These are phyloP conservation scores for Carex littledalei DNA, from an alignment of 176 grass and related monocot species.

Conservation along the genomic window DNA sequence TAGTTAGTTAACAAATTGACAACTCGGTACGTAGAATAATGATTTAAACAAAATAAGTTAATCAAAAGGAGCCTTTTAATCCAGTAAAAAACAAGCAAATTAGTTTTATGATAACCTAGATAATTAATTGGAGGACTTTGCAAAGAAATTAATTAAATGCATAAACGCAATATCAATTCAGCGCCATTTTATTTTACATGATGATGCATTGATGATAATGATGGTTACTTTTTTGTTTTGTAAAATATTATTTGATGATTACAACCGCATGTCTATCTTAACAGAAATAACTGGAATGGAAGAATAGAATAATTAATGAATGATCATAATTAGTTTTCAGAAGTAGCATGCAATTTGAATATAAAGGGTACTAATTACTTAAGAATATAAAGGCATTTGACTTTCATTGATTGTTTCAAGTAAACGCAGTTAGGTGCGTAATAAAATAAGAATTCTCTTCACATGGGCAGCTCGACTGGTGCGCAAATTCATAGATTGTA, in stretches of 20 bases:
- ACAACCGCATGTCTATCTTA: not conserved
- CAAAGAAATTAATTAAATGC: not conserved
- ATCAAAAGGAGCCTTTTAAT: not conserved
- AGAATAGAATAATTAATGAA: not conserved
- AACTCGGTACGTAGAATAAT: not conserved
- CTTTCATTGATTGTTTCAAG: conserved; percentile 6
- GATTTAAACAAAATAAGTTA: not conserved
- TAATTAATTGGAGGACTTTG: not conserved
- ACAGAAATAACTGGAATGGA: conserved; percentile 12
- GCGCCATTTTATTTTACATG: not conserved
- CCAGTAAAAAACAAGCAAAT: not conserved
- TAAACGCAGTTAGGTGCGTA: not conserved
- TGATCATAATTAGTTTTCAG: not conserved
- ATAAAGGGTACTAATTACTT: not conserved
- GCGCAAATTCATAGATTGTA: not conserved
- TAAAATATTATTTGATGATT: not conserved
- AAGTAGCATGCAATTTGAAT: conserved; percentile 12
- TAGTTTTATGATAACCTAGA: not conserved
- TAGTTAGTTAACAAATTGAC: not conserved
- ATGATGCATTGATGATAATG: too few species aligned
- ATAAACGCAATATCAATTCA: too few species aligned
- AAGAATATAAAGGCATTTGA: conserved; percentile 7
- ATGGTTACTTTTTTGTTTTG: not conserved
- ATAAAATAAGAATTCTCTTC: not conserved
- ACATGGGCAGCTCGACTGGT: not conserved